Evolutionary conservation across 495 filamentous ascomycete genomes (phyloP), one percentile per base, ranked within the genome.

Genomic region (Neurospora sp.): DNA sequence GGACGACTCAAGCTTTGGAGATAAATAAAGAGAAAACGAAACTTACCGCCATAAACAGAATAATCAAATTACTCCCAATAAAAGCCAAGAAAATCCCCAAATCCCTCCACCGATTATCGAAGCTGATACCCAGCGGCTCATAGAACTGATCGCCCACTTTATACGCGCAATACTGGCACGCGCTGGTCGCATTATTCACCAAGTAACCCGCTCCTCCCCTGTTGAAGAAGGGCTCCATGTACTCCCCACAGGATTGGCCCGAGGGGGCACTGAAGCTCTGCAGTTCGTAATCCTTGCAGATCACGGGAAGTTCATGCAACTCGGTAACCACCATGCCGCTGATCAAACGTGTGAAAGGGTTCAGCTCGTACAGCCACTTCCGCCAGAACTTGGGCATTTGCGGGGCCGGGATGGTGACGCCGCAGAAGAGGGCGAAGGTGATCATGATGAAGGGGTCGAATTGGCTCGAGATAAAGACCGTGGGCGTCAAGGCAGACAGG

Each of bases 341-440:
- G 76, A 98, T 91, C 8, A 97, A 86, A 4, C 93, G 89, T 2
- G 91, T 94, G 80, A 96, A 96, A 0, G 94, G 94, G 75, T 94
- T 90, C 3, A 97, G 87, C 74, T 94, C 82, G 81, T 95, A 94
- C 22, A 96, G 84, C 93, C 93, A 95, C 1, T 84, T 84, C 14
- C 89, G 86, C 90, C 93, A 97, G 82, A 94, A 94, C 4, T 77
- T 79, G 6, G 92, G 92, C 78, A 96, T 92, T 76, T 90, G 88
- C 0, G 88, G 87, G 38, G 87, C 88, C 0, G 93, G 92, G 70
- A 94, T 90, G 9, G 92, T 89, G 70, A 95, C 92, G 74, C 93
- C 93, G 78, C 91, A 95, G 87, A 96, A 94, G 17, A 95, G 84
- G 9, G 90, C 87, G 78, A 94, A 93, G 68, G 91, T 88, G 81